Conservation (phyloP, 108 stramenopile genomes). For the Stephanodiscus triporus region DNA sequence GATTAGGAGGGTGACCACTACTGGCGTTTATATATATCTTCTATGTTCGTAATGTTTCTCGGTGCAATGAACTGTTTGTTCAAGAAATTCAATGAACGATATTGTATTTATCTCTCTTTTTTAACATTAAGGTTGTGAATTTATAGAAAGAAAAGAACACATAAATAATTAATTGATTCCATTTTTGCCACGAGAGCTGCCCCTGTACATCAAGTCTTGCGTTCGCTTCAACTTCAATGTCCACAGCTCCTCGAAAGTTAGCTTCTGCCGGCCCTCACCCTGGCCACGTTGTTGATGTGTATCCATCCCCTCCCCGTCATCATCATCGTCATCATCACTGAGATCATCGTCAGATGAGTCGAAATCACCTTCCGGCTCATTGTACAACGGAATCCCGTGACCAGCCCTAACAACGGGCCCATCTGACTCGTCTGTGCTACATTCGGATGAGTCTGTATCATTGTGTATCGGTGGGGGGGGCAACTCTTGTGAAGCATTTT, state of each 20-base stretch:
- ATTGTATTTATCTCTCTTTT: neutral
- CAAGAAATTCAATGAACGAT: too few relatives aligned
- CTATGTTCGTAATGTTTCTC: too few relatives aligned
- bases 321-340: constrained; percentile 5
- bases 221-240: constrained; percentile 20
- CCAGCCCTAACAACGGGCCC: neutral
- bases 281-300: neutral
- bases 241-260: constrained; percentile 31
- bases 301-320: neutral
- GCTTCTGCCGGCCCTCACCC: constrained; percentile 5
- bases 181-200: neutral
- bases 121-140: neutral
- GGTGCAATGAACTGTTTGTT: too few relatives aligned
- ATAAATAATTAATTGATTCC: neutral
- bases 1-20: neutral
- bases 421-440: neutral
- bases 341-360: constrained; percentile 22
- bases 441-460: constrained; percentile 3
- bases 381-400: constrained; percentile 24
- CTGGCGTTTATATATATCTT: too few relatives aligned
- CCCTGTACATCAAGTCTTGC: constrained; percentile 7
- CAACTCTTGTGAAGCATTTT: neutral
- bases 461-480: too few relatives aligned
- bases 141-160: neutral
- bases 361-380: constrained; percentile 25